phyloP scores from a whole-genome alignment of 2,329 filamentous ascomycete species.

The Exophiala lecanii-corni region DNA sequence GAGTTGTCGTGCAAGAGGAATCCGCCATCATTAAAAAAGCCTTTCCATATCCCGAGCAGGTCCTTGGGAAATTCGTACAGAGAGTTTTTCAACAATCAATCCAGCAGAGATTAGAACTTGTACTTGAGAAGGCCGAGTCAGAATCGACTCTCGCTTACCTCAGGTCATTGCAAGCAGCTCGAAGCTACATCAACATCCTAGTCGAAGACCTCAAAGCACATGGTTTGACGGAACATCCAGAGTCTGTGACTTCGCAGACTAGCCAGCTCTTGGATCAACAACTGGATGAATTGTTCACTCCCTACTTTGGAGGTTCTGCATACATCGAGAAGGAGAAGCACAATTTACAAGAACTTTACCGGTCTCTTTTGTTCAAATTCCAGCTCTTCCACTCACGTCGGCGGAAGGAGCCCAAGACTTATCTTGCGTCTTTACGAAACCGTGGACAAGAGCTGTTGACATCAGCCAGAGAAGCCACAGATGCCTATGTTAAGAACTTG shows the following conservation, averaged over 20 bases:
- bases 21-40: slow-evolving; percentile 94
- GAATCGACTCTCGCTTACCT: slow-evolving; percentile 90
- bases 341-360: slow-evolving; percentile 75
- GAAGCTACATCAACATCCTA: slow-evolving; percentile 78
- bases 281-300: slow-evolving; percentile 62
- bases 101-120: slow-evolving; percentile 91
- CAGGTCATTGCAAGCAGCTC: slow-evolving; percentile 82
- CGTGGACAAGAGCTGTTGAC: slow-evolving; percentile 84
- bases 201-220: slow-evolving; percentile 93
- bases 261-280: slow-evolving; percentile 65
- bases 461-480: slow-evolving; percentile 66
- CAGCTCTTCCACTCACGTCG: slow-evolving; percentile 78
- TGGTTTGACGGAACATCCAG: slow-evolving; percentile 90
- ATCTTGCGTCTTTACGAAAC: slow-evolving; percentile 87
- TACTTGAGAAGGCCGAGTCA: slow-evolving; percentile 87
- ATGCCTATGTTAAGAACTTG: slow-evolving; percentile 77
- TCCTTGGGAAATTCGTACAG: slow-evolving; percentile 88
- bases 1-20: slow-evolving; percentile 92
- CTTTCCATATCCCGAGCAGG: slow-evolving; percentile 93
- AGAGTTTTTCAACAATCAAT: slow-evolving; percentile 97
- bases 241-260: slow-evolving; percentile 81
- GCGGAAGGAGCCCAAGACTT: slow-evolving; percentile 84
- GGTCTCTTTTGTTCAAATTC: slow-evolving; percentile 91
- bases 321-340: slow-evolving; percentile 63
- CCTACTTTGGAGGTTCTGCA: slow-evolving; percentile 60